Evolutionary conservation across 108 stramenopile genomes (phyloP), one percentile per base, ranked within the genome.

Genomic region (Nitzschia sp.): DNA sequence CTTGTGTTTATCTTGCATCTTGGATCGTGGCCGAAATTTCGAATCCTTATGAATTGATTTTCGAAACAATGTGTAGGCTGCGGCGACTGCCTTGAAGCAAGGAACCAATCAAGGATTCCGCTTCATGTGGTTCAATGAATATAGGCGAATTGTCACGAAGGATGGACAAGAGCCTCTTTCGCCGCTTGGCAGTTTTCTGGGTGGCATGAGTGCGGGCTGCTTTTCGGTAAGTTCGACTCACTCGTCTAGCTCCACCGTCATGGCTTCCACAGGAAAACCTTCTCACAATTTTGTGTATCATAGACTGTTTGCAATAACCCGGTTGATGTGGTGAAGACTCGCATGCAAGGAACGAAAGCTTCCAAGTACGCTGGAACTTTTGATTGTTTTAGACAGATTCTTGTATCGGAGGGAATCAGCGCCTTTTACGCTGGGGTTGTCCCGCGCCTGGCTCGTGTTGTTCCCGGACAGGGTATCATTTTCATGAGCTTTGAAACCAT

Each of bases 71-170:
- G 21, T 29, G 9, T 30, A 74, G 74, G 87, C 85, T 28, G 70
- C 70, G 29, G 95, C 98, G 1, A 99, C 98, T 18, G 92, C 97
- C 8, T 63, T 96, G 77, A 99, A 99, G 74, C 98, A 99, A 83
- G 95, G 95, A 2, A 87, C 92, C 66, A 99, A 99, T 83, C 96
- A 98, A 73, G 98, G 98, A 13, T 71, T 98, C 45, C 95, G 98
- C 0, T 99, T 99, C 73, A 97, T 97, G 96, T 97, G 88, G 83
- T 98, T 96, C 78, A 97, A 97, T 75, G 91, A 97, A 84, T 98
- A 96, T 89, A 98, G 97, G 75, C 65, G 78, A 8, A 81, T 86
- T 27, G 64, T 93, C 1, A 90, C 92, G 1, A 82, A 88, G 32
- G 80, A 92, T 66, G 96, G 93, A 30, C 82, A 89, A 46, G 79